Evolutionary conservation across 2,329 filamentous ascomycete genomes (phyloP).

Genomic region (Ceratocystis cubensis): DNA sequence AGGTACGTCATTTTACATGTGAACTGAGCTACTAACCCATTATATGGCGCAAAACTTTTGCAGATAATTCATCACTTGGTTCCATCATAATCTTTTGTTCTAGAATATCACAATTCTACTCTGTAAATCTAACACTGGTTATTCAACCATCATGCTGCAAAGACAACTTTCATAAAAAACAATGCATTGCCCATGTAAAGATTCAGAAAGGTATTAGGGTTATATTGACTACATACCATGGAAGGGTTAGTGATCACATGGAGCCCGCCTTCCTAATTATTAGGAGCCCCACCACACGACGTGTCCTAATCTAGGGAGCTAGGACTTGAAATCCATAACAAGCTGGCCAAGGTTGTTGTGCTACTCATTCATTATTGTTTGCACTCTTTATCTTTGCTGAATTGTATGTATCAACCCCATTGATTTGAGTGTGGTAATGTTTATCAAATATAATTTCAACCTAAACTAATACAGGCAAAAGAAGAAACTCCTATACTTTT

Average conservation of each 20-base stretch:
- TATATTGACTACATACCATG: neutral
- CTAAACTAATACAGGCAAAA: neutral
- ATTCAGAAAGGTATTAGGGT: neutral
- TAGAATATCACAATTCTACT: neutral
- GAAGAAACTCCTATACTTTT: neutral
- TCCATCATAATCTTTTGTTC: neutral
- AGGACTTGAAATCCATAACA: neutral
- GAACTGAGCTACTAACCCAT: neutral
- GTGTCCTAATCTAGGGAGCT: slow-evolving; percentile 18
- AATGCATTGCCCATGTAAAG: too few relatives aligned
- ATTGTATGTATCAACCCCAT: neutral
- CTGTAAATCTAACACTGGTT: neutral
- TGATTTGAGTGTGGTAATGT: neutral
- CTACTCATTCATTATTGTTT: neutral
- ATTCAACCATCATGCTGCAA: neutral
- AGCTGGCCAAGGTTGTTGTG: neutral
- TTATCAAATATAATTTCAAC: neutral
- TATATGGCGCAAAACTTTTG: neutral
- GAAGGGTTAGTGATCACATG: slow-evolving; percentile 12
- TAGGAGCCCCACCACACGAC: slow-evolving; percentile 15
- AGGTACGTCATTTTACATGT: slow-evolving; percentile 6
- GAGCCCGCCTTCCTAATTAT: neutral
- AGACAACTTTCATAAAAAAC: too few relatives aligned
- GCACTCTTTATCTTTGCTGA: neutral
- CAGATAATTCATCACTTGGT: neutral